Base-by-base conservation (phyloP, 1,139 yeast species). In the Sugiyamaella xylanicola region DNA sequence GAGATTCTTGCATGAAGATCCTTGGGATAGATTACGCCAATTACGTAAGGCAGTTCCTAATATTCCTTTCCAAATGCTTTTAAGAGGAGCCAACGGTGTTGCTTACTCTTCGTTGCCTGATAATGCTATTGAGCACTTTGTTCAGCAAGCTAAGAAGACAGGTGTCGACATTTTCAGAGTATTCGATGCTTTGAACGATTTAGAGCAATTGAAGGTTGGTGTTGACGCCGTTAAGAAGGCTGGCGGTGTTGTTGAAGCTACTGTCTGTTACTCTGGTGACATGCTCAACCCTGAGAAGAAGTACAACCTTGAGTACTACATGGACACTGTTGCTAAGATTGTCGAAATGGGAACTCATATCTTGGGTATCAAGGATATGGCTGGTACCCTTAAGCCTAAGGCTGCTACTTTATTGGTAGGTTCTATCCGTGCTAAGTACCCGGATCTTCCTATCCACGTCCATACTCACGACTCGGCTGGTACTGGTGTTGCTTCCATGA, bases 381-480 rank as follows among this genome's bases (percentile, higher is more conserved):
- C 99, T 53, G 99, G 99, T 77, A 92, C 98, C 59, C 75, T 93
- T 78, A 92, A 93, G 76, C 99, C 99, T 59, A 80, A 83, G 60
- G 99, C 99, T 60, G 99, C 99, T 45, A 84, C 80, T 54, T 63
- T 85, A 55, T 83, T 93, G 71, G 80, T 93, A 67, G 84, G 93
- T 57, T 77, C 89, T 35, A 84, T 93, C 65, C 85, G 99, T 74
- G 83, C 82, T 59, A 86, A 82, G 74, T 90, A 89, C 75, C 99
- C 99, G 53, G 83, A 89, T 68, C 80, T 95, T 70, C 97, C 98
- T 64, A 92, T 93, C 69, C 99, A 93, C 72, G 98, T 93, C 49
- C 99, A 93, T 76, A 92, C 99, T 40, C 99, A 93, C 75, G 99
- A 93, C 76, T 91, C 98, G 63, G 99, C 99, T 45, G 99, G 99